Evolutionary conservation across 2,329 filamentous ascomycete genomes (phyloP).

Genomic region (Fusarium musae): DNA sequence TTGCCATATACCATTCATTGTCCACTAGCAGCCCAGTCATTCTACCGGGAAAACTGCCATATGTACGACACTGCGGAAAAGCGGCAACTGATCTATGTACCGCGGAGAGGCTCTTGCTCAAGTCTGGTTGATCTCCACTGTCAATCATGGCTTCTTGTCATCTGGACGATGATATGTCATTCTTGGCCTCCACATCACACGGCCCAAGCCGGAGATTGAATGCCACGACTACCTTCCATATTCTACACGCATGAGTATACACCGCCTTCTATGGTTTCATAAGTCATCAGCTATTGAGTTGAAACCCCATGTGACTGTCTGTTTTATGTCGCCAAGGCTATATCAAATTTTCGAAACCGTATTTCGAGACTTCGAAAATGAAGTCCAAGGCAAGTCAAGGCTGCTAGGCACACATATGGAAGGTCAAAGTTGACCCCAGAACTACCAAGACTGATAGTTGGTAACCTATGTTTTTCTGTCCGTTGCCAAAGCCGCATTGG

Average conservation of each 20-base stretch:
- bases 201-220: neutral
- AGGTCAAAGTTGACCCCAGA: neutral
- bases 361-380: neutral
- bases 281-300: neutral
- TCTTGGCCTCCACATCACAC: neutral
- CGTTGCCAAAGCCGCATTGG: neutral
- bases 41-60: slow-evolving; percentile 11
- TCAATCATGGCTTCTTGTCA: neutral
- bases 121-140: neutral
- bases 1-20: slow-evolving; percentile 11
- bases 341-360: slow-evolving; percentile 1
- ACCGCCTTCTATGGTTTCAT: slow-evolving; percentile 1
- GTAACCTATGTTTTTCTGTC: neutral
- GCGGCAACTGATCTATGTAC: slow-evolving; percentile 1
- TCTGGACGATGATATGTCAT: neutral
- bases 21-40: slow-evolving; percentile 10
- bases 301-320: neutral
- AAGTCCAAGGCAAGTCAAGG: neutral
- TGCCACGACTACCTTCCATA: neutral
- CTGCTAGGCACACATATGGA: neutral
- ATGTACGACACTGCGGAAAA: slow-evolving; percentile 23
- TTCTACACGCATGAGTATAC: neutral
- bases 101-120: neutral
- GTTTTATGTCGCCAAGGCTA: neutral
- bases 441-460: neutral